These are phyloP conservation scores for Rhododendron williamsianum DNA, from an alignment of 148 eudicot species.

Conservation along the genomic window DNA sequence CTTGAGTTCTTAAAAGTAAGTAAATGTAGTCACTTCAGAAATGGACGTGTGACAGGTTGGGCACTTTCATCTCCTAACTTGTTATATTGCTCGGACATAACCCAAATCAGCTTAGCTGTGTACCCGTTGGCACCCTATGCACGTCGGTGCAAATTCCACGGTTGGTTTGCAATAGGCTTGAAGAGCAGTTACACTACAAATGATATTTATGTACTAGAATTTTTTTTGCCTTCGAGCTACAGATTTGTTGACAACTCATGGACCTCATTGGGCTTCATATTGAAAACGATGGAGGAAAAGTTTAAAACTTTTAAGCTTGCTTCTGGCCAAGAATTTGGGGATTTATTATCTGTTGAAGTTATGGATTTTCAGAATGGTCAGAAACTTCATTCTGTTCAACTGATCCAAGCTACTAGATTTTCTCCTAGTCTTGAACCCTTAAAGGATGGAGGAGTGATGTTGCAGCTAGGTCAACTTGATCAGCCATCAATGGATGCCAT, in stretches of 20 bases:
- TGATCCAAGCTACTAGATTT: too few species aligned
- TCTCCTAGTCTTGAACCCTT: too few species aligned
- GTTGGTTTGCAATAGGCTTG: slow-evolving; percentile 22
- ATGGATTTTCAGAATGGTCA: too few species aligned
- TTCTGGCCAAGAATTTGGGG: slow-evolving; percentile 13
- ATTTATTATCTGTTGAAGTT: too few species aligned
- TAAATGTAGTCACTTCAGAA: background rate
- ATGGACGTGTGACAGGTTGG: slow-evolving; percentile 21
- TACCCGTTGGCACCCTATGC: slow-evolving; percentile 30
- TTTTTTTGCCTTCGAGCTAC: slow-evolving; percentile 9
- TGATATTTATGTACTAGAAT: slow-evolving; percentile 19
- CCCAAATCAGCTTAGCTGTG: slow-evolving; percentile 12
- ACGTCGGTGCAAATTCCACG: background rate
- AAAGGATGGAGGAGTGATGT: too few species aligned
- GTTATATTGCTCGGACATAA: slow-evolving; percentile 20
- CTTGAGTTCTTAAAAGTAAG: too few species aligned
- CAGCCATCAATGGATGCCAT: too few species aligned
- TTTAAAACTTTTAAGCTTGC: slow-evolving; percentile 17
- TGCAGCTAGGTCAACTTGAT: too few species aligned
- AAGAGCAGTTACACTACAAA: slow-evolving; percentile 9
- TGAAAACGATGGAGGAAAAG: slow-evolving; percentile 8
- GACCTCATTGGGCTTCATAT: background rate
- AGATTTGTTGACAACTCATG: background rate
- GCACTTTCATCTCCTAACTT: background rate
- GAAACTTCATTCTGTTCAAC: too few species aligned